phyloP scores from a whole-genome alignment of 257 asterid species.

The Petunia axillaris region DNA sequence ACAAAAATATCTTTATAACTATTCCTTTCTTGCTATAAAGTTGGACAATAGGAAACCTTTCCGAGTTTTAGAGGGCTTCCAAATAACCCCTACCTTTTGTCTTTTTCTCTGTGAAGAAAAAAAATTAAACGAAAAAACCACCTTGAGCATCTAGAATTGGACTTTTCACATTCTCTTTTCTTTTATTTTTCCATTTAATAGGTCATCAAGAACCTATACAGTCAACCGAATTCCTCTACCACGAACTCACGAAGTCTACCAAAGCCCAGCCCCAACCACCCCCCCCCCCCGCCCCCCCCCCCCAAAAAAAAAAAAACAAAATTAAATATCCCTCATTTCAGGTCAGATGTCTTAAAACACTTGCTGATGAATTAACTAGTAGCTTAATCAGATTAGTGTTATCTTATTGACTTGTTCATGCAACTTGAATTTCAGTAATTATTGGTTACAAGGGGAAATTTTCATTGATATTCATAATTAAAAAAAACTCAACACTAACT shows the following conservation, averaged over 20 bases:
- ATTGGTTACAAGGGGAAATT: neutral
- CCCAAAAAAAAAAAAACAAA: neutral
- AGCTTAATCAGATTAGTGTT: neutral
- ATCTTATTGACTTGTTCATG: neutral
- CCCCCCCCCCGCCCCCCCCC: neutral
- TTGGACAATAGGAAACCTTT: no score
- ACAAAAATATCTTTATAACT: neutral
- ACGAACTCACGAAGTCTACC: neutral
- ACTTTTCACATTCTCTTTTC: neutral
- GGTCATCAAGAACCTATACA: neutral
- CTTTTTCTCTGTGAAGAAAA: no score
- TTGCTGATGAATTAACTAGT: neutral
- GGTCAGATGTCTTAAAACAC: neutral
- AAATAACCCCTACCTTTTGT: neutral
- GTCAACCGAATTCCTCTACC: neutral
- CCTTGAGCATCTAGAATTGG: slow-evolving; percentile 19
- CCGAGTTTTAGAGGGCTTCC: neutral
- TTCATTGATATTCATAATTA: no score
- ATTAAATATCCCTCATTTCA: neutral
- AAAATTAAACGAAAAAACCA: neutral
- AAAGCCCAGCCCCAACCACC: neutral
- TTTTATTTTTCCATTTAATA: neutral
- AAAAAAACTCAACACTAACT: no score
- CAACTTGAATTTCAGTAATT: neutral
- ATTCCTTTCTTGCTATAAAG: no score